Evolutionary conservation across 176 grass and related monocot genomes (phyloP).

Genomic region (Coix lacrymajobi): DNA sequence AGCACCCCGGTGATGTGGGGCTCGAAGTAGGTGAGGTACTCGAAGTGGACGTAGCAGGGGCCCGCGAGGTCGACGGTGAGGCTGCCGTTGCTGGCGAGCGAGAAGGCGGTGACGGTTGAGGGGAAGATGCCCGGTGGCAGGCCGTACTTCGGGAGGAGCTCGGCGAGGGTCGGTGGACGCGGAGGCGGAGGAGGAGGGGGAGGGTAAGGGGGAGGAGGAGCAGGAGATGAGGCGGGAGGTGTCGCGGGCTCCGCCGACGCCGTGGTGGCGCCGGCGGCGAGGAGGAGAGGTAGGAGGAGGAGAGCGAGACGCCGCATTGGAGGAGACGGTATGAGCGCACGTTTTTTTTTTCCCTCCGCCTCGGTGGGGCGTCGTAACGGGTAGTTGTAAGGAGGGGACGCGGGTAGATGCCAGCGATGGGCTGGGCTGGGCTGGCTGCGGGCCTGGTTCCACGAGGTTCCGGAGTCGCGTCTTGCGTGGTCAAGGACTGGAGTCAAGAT

Average conservation of each 20-base stretch:
- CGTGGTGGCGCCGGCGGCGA: neutral
- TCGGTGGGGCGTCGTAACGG: neutral
- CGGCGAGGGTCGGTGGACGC: constrained; percentile 34
- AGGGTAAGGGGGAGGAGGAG: neutral
- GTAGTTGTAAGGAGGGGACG: neutral
- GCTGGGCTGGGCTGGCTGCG: neutral
- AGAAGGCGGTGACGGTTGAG: constrained; percentile 54
- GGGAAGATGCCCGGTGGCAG: constrained; percentile 67
- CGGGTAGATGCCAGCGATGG: neutral
- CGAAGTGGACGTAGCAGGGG: constrained; percentile 52
- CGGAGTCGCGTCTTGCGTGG: neutral
- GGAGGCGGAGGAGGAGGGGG: neutral
- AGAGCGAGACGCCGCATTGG: constrained; percentile 29
- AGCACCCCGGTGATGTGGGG: constrained; percentile 40
- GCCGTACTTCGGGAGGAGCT: constrained; percentile 57
- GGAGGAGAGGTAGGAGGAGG: neutral
- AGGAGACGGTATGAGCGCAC: neutral
- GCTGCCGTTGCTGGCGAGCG: constrained; percentile 44
- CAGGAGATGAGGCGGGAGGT: neutral
- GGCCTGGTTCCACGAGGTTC: neutral
- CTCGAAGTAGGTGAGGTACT: constrained; percentile 50
- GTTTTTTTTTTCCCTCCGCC: neutral
- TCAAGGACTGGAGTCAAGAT: too few species aligned
- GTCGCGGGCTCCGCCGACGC: neutral
- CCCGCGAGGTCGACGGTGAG: constrained; percentile 58